Evolutionary conservation across 805 yeast genomes (phyloP), one percentile per base, ranked within the genome.

Genomic region (Cyberlindnera mycetangii): DNA sequence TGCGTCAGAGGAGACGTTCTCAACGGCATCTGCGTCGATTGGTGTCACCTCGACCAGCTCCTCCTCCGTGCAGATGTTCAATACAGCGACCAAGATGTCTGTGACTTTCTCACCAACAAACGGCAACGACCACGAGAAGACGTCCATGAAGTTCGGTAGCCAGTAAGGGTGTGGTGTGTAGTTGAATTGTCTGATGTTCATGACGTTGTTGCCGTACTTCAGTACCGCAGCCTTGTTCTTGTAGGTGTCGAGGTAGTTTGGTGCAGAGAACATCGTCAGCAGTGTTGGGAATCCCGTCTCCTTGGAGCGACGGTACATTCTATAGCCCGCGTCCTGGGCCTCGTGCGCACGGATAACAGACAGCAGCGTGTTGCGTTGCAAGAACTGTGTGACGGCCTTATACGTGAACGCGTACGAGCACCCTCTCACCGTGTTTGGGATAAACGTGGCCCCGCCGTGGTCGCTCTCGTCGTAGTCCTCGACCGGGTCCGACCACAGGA

Each of bases 61-160:
- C 60, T 92, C 97, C 60, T 90, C 95, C 0, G 97, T 86, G 69
- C 99, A 92, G 45, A 93, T 87, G 64, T 92, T 92, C 62, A 93
- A 74, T 32, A 92, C 86, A 1, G 93, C 79, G 18, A 89, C 85
- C 60, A 92, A 74, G 85, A 92, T 90, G 62, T 93, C 98, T 12
- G 96, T 87, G 43, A 90, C 86, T 60, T 93, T 88, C 63, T 92
- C 97, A 17, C 97, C 98, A 19, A 93, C 97, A 70, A 93, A 92
- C 7, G 98, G 99, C 45, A 92, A 71, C 2, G 97, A 87, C 98
- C 98, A 93, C 10, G 96, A 85, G 65, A 92, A 92, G 7, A 92
- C 96, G 64, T 93, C 97, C 95, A 90, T 89, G 58, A 90, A 88
- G 64, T 89, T 89, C 7, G 98, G 98, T 54, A 93, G 72, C 89